Conservation (phyloP, 163 green algal genomes). For the Trebouxiophyceae sp. region DNA sequence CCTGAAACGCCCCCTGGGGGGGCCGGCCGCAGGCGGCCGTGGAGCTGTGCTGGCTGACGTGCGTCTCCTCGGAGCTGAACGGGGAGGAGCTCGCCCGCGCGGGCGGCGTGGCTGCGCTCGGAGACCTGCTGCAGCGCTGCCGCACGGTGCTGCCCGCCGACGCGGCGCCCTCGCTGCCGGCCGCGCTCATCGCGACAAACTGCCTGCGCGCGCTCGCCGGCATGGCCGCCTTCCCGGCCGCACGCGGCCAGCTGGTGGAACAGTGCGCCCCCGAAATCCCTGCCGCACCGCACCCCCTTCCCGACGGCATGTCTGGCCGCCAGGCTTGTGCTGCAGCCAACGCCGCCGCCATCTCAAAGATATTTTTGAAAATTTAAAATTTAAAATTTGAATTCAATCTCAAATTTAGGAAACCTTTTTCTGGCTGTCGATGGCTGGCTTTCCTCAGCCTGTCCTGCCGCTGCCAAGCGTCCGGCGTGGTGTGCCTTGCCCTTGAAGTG, state of each 20-base stretch:
- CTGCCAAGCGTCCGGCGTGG: no score
- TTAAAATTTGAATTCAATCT: no score
- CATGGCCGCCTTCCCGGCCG: constrained; percentile 52
- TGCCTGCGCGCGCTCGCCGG: constrained; percentile 61
- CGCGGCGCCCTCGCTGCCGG: constrained; percentile 29
- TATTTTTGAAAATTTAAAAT: no score
- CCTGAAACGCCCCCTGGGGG: no score
- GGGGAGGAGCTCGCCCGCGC: constrained; percentile 77
- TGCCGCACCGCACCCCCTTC: no score
- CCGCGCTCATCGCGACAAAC: constrained; percentile 47
- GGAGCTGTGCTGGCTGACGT: constrained; percentile 86
- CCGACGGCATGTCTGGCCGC: no score
- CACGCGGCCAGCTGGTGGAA: constrained; percentile 39
- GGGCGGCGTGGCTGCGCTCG: constrained; percentile 63
- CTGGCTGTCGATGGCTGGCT: no score
- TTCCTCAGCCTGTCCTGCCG: no score
- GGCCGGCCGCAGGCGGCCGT: constrained; percentile 42
- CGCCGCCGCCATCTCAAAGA: no score
- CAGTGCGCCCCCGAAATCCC: constrained; percentile 18
- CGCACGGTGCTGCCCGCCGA: constrained; percentile 47
- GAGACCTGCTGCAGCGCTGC: constrained; percentile 59
- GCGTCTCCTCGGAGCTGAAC: constrained; percentile 67
- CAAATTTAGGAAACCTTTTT: no score
- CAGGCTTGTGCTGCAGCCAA: no score
- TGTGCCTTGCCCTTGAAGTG: no score